Percentiles rank a stretch among this genome's conserved stretches.
These are phyloP conservation scores for Tetrahymena thermophila DNA, from an alignment of 73 alveolate genomes.

Conservation along the genomic window DNA sequence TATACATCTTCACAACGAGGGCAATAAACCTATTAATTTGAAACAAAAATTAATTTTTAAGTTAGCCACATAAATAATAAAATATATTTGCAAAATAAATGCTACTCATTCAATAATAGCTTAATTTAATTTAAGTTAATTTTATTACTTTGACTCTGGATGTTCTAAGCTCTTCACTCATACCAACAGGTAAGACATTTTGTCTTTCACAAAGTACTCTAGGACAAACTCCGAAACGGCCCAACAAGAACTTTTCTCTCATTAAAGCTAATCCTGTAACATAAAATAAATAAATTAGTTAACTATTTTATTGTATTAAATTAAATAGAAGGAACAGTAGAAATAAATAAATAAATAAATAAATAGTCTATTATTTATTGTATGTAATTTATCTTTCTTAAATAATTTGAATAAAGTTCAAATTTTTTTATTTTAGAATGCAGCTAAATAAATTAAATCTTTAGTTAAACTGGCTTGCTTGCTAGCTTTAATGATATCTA, in stretches of 20 bases:
- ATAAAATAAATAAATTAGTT: background rate
- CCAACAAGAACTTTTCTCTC: slow-evolving; percentile 88
- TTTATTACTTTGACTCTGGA: slow-evolving; percentile 84
- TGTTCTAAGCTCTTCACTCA: slow-evolving; percentile 89
- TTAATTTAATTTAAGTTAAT: background rate
- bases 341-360: background rate
- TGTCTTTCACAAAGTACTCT: slow-evolving; percentile 91
- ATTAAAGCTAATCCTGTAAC: slow-evolving; percentile 75
- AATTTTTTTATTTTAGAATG: background rate
- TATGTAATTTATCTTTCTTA: background rate
- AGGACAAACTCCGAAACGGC: slow-evolving; percentile 95
- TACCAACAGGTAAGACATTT: slow-evolving; percentile 87
- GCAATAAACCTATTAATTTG: slow-evolving; percentile 59
- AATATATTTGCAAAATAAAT: background rate
- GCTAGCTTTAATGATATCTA: background rate
- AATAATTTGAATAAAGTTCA: background rate
- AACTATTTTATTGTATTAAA: background rate
- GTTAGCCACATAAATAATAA: too few relatives aligned
- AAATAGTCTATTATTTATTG: too few relatives aligned
- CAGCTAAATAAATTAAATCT: background rate
- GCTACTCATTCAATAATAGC: background rate
- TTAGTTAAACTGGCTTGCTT: background rate
- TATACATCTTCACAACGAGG: slow-evolving; percentile 97
- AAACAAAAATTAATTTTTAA: too few relatives aligned
- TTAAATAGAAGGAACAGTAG: background rate